Conservation (phyloP, 306 rosid genomes). For the Fagus crenata region DNA sequence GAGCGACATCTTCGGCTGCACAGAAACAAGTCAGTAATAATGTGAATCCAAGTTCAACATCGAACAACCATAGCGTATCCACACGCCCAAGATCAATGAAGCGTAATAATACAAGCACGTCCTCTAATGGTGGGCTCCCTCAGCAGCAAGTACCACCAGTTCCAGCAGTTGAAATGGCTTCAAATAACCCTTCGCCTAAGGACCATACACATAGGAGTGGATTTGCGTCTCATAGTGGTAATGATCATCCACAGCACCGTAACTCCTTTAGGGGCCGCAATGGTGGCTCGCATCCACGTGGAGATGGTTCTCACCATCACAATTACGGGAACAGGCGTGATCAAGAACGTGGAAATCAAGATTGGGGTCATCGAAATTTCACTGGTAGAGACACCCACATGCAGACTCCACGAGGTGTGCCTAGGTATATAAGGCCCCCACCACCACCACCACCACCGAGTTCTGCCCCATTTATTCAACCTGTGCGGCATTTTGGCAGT, state of each 20-base stretch:
- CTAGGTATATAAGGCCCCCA: conserved; percentile 54
- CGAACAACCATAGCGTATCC: conserved; percentile 39
- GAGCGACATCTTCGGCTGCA: conserved; percentile 40
- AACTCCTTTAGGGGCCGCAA: conserved; percentile 56
- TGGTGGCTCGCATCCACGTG: conserved; percentile 63
- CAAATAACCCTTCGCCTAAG: conserved; percentile 47
- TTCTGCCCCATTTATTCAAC: conserved; percentile 50
- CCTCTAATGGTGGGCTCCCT: conserved; percentile 50
- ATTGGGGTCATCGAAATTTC: conserved; percentile 63
- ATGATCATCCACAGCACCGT: conserved; percentile 60
- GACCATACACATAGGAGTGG: conserved; percentile 60
- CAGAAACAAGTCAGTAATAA: conserved; percentile 46
- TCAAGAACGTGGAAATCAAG: conserved; percentile 74
- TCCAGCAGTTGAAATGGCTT: conserved; percentile 38
- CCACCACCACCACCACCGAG: conserved; percentile 62
- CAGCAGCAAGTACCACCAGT: conserved; percentile 47
- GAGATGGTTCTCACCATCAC: conserved; percentile 71
- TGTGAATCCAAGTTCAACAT: conserved; percentile 28
- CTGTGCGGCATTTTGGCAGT: conserved; percentile 51
- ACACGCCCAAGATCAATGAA: conserved; percentile 47
- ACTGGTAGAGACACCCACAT: conserved; percentile 52
- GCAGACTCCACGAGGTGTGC: conserved; percentile 48
- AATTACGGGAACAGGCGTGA: conserved; percentile 63
- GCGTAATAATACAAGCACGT: conserved; percentile 44
- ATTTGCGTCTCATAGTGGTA: conserved; percentile 42